phyloP scores from a whole-genome alignment of 345 rosid species.

The Excoecaria cochinchinensis region DNA sequence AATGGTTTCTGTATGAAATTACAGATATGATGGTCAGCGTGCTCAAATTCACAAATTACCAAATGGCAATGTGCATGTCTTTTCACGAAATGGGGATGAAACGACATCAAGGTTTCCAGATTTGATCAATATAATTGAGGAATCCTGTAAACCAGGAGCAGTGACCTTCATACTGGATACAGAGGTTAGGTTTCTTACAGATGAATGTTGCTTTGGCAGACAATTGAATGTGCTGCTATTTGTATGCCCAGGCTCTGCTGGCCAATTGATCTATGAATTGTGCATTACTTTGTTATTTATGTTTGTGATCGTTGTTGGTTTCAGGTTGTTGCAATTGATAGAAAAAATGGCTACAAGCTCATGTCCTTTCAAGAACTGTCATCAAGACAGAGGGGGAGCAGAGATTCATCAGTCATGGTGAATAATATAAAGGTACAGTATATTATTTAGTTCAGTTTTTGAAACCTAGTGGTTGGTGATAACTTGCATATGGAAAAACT shows the following conservation, averaged over 20 bases:
- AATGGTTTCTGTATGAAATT: conserved; percentile 18
- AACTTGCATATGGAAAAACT: no score
- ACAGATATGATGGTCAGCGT: conserved; percentile 92
- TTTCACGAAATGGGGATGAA: conserved; percentile 90
- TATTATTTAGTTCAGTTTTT: no score
- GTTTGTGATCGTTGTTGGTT: conserved; percentile 11
- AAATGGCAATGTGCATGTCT: conserved; percentile 61
- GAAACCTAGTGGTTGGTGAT: no score
- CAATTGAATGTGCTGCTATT: neutral
- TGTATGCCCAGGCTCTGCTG: neutral
- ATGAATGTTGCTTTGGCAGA: conserved; percentile 15
- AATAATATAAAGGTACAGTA: conserved; percentile 41
- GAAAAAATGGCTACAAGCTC: conserved; percentile 66
- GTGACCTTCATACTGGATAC: conserved; percentile 76
- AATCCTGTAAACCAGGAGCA: conserved; percentile 54
- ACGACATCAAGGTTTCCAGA: conserved; percentile 81
- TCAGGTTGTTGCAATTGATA: conserved; percentile 85
- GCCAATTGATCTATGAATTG: neutral
- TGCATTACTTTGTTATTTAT: conserved; percentile 6
- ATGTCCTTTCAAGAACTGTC: conserved; percentile 96
- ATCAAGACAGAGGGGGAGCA: conserved; percentile 83
- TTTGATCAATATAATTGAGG: conserved; percentile 53
- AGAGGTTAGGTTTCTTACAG: conserved; percentile 52
- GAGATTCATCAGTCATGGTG: conserved; percentile 51
- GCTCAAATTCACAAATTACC: conserved; percentile 76